phyloP scores from a whole-genome alignment of 495 filamentous ascomycete species.

The Penicillium desertorum region DNA sequence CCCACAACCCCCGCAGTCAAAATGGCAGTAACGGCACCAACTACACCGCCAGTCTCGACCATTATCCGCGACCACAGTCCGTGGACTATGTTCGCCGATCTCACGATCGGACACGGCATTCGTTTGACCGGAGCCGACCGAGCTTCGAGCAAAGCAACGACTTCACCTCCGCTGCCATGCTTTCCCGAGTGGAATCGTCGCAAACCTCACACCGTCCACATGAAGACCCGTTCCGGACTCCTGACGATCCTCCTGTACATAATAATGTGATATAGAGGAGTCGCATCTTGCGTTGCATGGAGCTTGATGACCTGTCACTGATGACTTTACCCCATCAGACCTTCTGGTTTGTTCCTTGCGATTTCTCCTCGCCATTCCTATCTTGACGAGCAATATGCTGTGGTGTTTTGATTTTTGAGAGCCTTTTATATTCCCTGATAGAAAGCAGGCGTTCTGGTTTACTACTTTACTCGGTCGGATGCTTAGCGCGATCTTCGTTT shows the following conservation, averaged over 20 bases:
- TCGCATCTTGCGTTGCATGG: constrained; percentile 25
- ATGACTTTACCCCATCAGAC: constrained; percentile 30
- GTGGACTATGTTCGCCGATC: constrained; percentile 72
- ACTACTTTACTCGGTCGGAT: constrained; percentile 31
- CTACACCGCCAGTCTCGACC: constrained; percentile 67
- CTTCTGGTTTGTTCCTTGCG: constrained; percentile 29
- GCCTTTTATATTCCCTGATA: constrained; percentile 47
- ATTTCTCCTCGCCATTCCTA: constrained; percentile 23
- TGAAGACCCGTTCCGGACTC: constrained; percentile 41
- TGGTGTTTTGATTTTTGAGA: constrained; percentile 30
- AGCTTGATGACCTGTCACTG: constrained; percentile 37
- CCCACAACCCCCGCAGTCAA: constrained; percentile 79
- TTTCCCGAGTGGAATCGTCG: constrained; percentile 78
- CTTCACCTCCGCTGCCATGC: constrained; percentile 82
- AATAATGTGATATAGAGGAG: constrained; percentile 33
- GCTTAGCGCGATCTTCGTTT: constrained; percentile 33
- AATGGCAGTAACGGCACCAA: constrained; percentile 94
- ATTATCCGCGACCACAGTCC: constrained; percentile 47
- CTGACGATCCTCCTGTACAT: constrained; percentile 39
- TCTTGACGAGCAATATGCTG: constrained; percentile 37
- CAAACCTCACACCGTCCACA: constrained; percentile 39
- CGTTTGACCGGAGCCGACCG: constrained; percentile 52
- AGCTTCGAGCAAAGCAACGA: constrained; percentile 86
- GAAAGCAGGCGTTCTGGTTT: constrained; percentile 49
- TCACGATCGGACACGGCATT: constrained; percentile 69